Evolutionary conservation across 305 asterid species (phyloP), one percentile per base, ranked within the genome.

Genomic region (Fraxinus xanthoxyloides): DNA sequence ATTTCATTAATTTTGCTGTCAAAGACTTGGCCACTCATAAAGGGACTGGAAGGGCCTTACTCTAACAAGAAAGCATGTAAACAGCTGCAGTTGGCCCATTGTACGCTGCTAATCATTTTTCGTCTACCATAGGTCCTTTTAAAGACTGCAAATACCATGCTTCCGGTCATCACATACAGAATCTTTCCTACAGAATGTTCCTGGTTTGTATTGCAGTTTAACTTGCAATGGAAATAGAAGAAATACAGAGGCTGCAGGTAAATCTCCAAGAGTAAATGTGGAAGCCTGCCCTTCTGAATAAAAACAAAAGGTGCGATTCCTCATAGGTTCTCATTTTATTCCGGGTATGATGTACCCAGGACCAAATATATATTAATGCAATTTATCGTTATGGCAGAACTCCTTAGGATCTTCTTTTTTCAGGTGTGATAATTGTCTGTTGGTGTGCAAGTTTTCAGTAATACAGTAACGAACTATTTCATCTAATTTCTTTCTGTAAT

Each of bases 261-360:
- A 63, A 63, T 24, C 46, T 30, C 51, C 24, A 23, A 28, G 59
- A 63, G 46, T 35, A 24, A 13, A 32, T 31, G 35, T 2, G 35
- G n/a, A 34, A 48, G 54, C 35, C 24, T 48, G 56, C 81, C 72
- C 36, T 35, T 70, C 69, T 17, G 19, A 72, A 77, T 21, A 24
- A 43, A 65, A 74, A 59, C 46, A 36, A 34, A 83, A 43, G 76
- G 54, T 46, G 80, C 23, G 31, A 54, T 61, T 36, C 38, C 63
- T 40, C 65, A 10, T 72, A 38, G 74, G 24, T 77, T 79, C 76
- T 69, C 56, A 80, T 54, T 72, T 83, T 80, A 72, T 84, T 35
- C 63, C 19, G 1, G 38, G n/a, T 54, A 54, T 54, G 10, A 54
- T n/a, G 63, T 24, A 7, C n/a, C 26, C 70, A n/a, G 54, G 46